These are phyloP conservation scores for Fusarium dimerum DNA, from an alignment of 2,329 filamentous ascomycete species.

Conservation along the genomic window DNA sequence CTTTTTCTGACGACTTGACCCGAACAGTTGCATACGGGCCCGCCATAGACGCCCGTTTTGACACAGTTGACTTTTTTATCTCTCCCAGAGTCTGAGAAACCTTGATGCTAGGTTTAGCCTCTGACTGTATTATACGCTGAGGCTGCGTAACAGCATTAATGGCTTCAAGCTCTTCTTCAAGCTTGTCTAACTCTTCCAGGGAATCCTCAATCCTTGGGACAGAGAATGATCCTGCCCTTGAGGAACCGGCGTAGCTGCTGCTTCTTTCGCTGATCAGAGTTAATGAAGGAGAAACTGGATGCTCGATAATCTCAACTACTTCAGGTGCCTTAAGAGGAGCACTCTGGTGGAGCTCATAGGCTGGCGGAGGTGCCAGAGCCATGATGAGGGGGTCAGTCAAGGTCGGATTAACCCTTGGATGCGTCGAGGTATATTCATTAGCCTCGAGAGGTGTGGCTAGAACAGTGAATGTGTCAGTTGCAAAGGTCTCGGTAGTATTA, in stretches of 20 bases:
- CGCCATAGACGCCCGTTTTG: slow-evolving; percentile 33
- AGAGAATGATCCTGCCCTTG: slow-evolving; percentile 33
- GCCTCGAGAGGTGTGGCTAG: slow-evolving; percentile 47
- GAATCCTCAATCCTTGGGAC: slow-evolving; percentile 63
- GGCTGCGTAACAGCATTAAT: slow-evolving; percentile 43
- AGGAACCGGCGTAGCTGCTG: slow-evolving; percentile 37
- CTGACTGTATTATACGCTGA: slow-evolving; percentile 34
- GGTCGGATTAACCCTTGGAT: slow-evolving; percentile 17
- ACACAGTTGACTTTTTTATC: slow-evolving; percentile 8
- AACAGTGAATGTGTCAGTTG: slow-evolving; percentile 45
- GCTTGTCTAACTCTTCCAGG: slow-evolving; percentile 60
- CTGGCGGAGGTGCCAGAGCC: slow-evolving; percentile 27
- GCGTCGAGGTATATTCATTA: slow-evolving; percentile 18
- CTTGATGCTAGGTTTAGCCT: slow-evolving; percentile 12
- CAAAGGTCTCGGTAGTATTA: slow-evolving; percentile 7
- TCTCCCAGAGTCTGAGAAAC: slow-evolving; percentile 20
- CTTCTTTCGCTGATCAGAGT: slow-evolving; percentile 33
- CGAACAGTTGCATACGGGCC: slow-evolving; percentile 42
- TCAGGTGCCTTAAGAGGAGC: slow-evolving; percentile 33
- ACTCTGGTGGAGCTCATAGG: slow-evolving; percentile 20
- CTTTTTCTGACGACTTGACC: slow-evolving; percentile 40
- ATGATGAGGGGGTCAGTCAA: slow-evolving; percentile 20
- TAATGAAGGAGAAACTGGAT: slow-evolving; percentile 36
- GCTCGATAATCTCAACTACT: slow-evolving; percentile 32
- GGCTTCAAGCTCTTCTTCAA: slow-evolving; percentile 63